Percentiles rank a stretch among this genome's conserved stretches.
Evolutionary conservation across 2,329 filamentous ascomycete species (phyloP).

Genomic region (Dactylellina haptotyla): DNA sequence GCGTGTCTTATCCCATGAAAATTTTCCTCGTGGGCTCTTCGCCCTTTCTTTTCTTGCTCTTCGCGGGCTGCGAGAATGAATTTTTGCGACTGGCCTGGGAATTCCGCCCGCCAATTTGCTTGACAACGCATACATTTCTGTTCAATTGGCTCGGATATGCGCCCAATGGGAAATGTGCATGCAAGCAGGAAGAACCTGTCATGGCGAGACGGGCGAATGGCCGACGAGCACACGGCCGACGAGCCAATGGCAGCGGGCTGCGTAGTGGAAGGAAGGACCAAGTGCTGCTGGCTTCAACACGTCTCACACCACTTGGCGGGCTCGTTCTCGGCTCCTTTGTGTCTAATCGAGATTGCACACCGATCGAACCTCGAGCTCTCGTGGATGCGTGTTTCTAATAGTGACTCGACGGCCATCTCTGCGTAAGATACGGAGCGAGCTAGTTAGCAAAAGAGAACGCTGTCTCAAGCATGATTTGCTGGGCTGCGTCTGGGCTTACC

Average conservation of each 20-base stretch:
- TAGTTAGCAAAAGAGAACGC: conserved; percentile 28
- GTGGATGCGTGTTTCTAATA: conserved; percentile 9
- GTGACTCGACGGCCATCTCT: background rate
- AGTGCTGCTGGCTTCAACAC: conserved; percentile 46
- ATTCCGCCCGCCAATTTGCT: conserved; percentile 39
- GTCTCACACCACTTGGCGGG: conserved; percentile 52
- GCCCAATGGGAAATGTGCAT: conserved; percentile 50
- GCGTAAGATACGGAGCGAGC: conserved; percentile 8
- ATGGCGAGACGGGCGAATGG: conserved; percentile 30
- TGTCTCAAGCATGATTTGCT: conserved; percentile 35
- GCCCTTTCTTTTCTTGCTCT: background rate
- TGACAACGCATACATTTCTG: conserved; percentile 52
- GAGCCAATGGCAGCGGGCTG: conserved; percentile 36
- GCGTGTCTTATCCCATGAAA: conserved; percentile 48
- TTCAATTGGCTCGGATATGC: conserved; percentile 54
- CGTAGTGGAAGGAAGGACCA: too few relatives aligned
- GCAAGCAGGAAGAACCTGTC: conserved; percentile 21
- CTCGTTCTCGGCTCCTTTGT: conserved; percentile 7
- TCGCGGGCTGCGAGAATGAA: background rate
- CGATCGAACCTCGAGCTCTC: background rate
- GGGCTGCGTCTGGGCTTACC: conserved; percentile 41
- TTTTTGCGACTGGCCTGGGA: conserved; percentile 37
- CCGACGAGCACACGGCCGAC: conserved; percentile 5
- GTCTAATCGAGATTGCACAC: background rate
- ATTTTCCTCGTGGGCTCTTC: conserved; percentile 27